Evolutionary conservation across 2,329 filamentous ascomycete species (phyloP).

Genomic region (Ascochyta lentis): DNA sequence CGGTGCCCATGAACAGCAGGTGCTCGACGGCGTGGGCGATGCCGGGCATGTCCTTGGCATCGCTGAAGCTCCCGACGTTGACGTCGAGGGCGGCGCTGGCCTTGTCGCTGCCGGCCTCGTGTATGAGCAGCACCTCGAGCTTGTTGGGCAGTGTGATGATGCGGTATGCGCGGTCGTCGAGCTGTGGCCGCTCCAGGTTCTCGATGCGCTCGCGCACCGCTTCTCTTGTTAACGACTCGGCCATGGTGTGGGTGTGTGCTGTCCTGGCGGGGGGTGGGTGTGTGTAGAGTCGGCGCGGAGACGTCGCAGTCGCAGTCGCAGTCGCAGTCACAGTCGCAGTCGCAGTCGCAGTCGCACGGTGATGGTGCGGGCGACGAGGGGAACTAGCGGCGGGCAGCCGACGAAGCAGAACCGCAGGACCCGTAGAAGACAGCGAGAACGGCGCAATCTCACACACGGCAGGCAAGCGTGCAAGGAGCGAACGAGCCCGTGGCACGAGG

Average conservation of each 20-base stretch:
- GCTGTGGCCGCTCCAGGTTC: slow-evolving; percentile 77
- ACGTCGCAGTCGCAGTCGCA: too few relatives aligned
- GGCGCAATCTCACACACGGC: slow-evolving; percentile 19
- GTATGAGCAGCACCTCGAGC: slow-evolving; percentile 88
- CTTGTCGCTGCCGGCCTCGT: slow-evolving; percentile 95
- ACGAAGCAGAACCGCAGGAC: slow-evolving; percentile 5
- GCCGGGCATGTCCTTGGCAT: slow-evolving; percentile 87
- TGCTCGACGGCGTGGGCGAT: slow-evolving; percentile 97
- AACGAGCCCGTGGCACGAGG: slow-evolving; percentile 25
- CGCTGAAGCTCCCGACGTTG: slow-evolving; percentile 94
- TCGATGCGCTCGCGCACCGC: slow-evolving; percentile 56
- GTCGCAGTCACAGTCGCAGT: too few relatives aligned
- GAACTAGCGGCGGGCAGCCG: slow-evolving; percentile 26
- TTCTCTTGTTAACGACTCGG: slow-evolving; percentile 35
- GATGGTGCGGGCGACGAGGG: slow-evolving; percentile 30
- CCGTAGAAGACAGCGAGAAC: slow-evolving; percentile 25
- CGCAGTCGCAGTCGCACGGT: not conserved
- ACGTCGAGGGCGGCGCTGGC: slow-evolving; percentile 94
- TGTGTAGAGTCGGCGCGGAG: slow-evolving; percentile 17
- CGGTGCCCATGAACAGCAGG: slow-evolving; percentile 96
- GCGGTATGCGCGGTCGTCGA: slow-evolving; percentile 87
- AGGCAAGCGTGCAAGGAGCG: slow-evolving; percentile 13
- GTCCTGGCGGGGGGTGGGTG: not conserved
- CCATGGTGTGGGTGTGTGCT: slow-evolving; percentile 31
- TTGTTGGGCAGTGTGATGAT: slow-evolving; percentile 86